Conservation (phyloP, 805 yeast genomes). For the Yamadazyma akitaensis region DNA sequence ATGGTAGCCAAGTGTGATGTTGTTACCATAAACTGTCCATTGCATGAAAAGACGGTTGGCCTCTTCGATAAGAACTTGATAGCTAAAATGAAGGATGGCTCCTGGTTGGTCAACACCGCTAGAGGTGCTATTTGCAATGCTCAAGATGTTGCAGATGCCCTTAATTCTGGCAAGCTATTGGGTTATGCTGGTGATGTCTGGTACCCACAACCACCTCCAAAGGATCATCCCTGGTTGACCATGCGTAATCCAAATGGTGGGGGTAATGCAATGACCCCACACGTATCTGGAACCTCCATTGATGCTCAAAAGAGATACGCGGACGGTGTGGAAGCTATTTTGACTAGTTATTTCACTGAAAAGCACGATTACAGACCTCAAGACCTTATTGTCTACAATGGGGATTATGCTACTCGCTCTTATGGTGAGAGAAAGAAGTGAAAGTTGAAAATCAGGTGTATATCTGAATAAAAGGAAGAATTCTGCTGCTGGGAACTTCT, state of each 20-base stretch:
- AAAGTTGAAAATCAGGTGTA: no score
- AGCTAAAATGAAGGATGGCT: conserved; percentile 68
- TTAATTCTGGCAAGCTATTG: conserved; percentile 61
- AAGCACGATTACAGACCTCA: conserved; percentile 70
- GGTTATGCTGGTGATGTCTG: conserved; percentile 89
- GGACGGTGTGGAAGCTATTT: conserved; percentile 62
- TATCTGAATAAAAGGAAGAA: no score
- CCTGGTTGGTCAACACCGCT: conserved; percentile 75
- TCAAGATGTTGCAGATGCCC: conserved; percentile 73
- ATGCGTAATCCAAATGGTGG: conserved; percentile 64
- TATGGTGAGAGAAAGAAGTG: conserved; percentile 49
- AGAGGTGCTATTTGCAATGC: conserved; percentile 77
- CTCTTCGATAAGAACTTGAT: conserved; percentile 63
- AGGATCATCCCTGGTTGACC: conserved; percentile 72
- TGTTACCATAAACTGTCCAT: conserved; percentile 74
- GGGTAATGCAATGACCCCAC: conserved; percentile 86
- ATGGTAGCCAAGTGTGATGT: conserved; percentile 66
- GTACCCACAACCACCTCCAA: conserved; percentile 82
- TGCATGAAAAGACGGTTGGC: conserved; percentile 67
- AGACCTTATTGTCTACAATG: conserved; percentile 68
- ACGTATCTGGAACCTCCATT: conserved; percentile 72
- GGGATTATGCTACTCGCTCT: conserved; percentile 69
- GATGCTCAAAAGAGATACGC: conserved; percentile 80
- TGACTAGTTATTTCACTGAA: conserved; percentile 59
- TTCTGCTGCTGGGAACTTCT: no score